phyloP scores from a whole-genome alignment of 23 red algal species.

The Gracilaria domingensis region DNA sequence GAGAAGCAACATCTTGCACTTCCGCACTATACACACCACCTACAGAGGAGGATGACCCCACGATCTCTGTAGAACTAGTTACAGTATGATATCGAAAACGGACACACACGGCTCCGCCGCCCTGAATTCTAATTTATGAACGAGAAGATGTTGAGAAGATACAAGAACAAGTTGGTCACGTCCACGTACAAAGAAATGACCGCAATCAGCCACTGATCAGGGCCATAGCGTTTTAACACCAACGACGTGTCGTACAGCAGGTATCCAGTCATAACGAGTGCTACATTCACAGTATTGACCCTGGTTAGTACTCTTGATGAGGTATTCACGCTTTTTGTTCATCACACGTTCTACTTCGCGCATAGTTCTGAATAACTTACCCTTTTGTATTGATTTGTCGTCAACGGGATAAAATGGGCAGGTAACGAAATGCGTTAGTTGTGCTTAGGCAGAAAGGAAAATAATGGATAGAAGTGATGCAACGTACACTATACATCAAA shows the following conservation, averaged over 20 bases:
- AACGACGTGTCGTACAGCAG: constrained; percentile 93
- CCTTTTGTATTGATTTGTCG: neutral
- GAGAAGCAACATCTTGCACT: too few relatives aligned
- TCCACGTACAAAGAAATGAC: constrained; percentile 80
- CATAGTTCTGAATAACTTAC: neutral
- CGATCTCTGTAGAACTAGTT: too few relatives aligned
- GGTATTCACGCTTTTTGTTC: neutral
- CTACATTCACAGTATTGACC: neutral
- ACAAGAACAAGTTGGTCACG: constrained; percentile 81
- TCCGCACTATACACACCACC: too few relatives aligned
- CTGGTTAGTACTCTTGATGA: neutral
- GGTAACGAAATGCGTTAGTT: neutral
- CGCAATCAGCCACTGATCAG: constrained; percentile 89
- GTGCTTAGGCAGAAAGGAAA: neutral
- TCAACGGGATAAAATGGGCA: neutral
- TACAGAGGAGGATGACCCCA: too few relatives aligned
- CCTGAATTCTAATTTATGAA: constrained; percentile 36
- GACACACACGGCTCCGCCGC: neutral
- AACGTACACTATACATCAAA: constrained; percentile 34
- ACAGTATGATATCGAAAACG: neutral
- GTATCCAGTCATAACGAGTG: constrained; percentile 90
- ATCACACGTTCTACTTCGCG: too few relatives aligned
- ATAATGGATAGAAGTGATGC: neutral
- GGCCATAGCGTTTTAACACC: constrained; percentile 81
- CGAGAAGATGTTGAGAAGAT: constrained; percentile 77